Conservation (phyloP, 1,139 yeast species). For the Geotrichum phurueaensis region DNA sequence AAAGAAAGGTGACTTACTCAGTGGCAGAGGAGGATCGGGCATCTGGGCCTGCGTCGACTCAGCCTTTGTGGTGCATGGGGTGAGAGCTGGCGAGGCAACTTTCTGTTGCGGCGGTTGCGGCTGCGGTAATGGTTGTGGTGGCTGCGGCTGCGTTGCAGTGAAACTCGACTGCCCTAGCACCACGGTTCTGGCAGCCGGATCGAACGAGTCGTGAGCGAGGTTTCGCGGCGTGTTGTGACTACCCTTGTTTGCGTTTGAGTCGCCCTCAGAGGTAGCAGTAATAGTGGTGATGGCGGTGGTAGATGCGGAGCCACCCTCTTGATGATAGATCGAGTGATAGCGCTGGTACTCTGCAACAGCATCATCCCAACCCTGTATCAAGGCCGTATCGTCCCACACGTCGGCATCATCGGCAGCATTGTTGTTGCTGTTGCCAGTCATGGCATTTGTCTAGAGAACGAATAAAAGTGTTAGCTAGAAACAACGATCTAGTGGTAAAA, state of each 20-base stretch:
- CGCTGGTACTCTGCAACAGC: constrained; percentile 27
- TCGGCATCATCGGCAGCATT: constrained; percentile 18
- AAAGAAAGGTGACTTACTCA: background rate
- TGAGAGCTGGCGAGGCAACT: background rate
- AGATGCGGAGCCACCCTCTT: background rate
- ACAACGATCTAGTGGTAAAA: too few species aligned
- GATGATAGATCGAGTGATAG: background rate
- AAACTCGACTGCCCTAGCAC: background rate
- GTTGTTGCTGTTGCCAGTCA: background rate
- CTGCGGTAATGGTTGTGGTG: background rate
- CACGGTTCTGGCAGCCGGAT: background rate
- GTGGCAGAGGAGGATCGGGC: constrained; percentile 1
- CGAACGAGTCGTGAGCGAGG: background rate
- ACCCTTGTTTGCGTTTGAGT: background rate
- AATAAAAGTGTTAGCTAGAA: background rate
- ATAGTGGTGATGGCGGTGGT: background rate
- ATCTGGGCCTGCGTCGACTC: background rate
- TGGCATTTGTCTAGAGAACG: background rate
- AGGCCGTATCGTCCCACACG: constrained; percentile 29
- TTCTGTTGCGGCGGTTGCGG: background rate
- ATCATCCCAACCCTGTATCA: constrained; percentile 26
- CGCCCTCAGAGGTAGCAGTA: background rate
- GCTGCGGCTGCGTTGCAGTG: background rate
- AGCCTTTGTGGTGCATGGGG: constrained; percentile 1
- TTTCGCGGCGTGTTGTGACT: background rate